Evolutionary conservation across 192 early-diverging fungal species (phyloP), one percentile per base, ranked within the genome.

Genomic region (Linnemannia elongata): DNA sequence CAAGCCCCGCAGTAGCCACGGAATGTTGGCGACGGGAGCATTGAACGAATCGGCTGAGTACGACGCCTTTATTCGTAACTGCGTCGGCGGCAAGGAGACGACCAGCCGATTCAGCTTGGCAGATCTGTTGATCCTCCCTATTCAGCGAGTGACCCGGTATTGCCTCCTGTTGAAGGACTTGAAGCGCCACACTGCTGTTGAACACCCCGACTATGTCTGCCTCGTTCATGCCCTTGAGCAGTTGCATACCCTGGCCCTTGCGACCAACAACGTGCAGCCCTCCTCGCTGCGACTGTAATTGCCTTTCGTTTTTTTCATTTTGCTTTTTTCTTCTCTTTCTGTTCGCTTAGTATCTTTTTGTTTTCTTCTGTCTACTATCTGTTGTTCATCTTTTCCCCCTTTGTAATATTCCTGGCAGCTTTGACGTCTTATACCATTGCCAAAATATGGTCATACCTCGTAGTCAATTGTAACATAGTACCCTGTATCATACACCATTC

Each of bases 111-210:
- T 96, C 71, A 92, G 90, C 41, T 87, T 98, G 36, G 90, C 91
- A 39, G 95, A 95, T 77, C 89, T 95, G 80, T 88, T 96, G 83
- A 95, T 96, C 74, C 92, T 95, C 82, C 95, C 95, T 1, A 95
- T 96, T 69, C 95, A 96, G 88, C 91, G 95, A 41, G 93, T 96
- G 27, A 94, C 95, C 5, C 92, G 95, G n/a, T 96, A 96, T 88
- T 92, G 93, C 41, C 80, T 96, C 75, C 82, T 96, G 54, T 88
- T 96, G 57, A 93, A 90, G 85, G 91, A 89, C 81, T 41, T 87
- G 49, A 87, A 87, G 76, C 76, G 76, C 24, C 85, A 87, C 36
- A 87, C 85, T 18, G 66, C 74, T 49, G 66, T 77, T 27, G 79
- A 74, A 35, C 85, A 87, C 54, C 35, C 72, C 0, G 85, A 87